Evolutionary conservation across 805 yeast genomes (phyloP).

Genomic region (Grigorovia humatica): DNA sequence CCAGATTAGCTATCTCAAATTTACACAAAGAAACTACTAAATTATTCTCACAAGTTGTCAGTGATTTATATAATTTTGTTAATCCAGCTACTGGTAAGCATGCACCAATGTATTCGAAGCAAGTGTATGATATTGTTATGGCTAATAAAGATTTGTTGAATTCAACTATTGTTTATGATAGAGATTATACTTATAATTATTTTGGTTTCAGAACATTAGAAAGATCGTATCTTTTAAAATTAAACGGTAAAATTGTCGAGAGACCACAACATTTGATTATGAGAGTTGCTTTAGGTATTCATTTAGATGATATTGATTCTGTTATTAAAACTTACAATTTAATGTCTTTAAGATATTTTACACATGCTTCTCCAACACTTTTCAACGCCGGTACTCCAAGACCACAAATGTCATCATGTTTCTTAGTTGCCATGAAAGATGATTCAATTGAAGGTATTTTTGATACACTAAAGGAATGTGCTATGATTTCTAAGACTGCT

Average conservation of each 20-base stretch:
- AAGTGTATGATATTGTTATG: conserved; percentile 50
- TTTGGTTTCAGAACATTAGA: conserved; percentile 85
- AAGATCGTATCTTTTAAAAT: conserved; percentile 65
- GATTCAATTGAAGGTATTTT: conserved; percentile 93
- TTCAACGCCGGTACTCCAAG: conserved; percentile 84
- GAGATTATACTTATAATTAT: conserved; percentile 68
- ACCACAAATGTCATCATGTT: conserved; percentile 86
- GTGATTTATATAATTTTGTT: conserved; percentile 57
- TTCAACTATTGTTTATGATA: conserved; percentile 54
- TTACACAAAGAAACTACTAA: conserved; percentile 84
- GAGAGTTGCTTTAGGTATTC: conserved; percentile 88
- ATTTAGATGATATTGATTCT: conserved; percentile 48
- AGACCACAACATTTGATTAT: conserved; percentile 83
- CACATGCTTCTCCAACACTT: conserved; percentile 90
- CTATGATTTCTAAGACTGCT: conserved; percentile 82
- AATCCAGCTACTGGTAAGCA: conserved; percentile 63
- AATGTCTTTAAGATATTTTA: conserved; percentile 78
- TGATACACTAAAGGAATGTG: conserved; percentile 75
- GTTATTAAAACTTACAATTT: conserved; percentile 72
- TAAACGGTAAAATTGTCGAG: conserved; percentile 55
- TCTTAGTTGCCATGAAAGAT: conserved; percentile 77
- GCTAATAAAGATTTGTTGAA: conserved; percentile 53
- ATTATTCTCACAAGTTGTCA: conserved; percentile 61
- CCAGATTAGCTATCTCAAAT: conserved; percentile 85
- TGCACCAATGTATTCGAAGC: conserved; percentile 47